Percentiles rank a stretch among this genome's conserved stretches.
These are phyloP conservation scores for Spinacia oleracea DNA, from an alignment of 179 eudicot genomes.

Conservation along the genomic window DNA sequence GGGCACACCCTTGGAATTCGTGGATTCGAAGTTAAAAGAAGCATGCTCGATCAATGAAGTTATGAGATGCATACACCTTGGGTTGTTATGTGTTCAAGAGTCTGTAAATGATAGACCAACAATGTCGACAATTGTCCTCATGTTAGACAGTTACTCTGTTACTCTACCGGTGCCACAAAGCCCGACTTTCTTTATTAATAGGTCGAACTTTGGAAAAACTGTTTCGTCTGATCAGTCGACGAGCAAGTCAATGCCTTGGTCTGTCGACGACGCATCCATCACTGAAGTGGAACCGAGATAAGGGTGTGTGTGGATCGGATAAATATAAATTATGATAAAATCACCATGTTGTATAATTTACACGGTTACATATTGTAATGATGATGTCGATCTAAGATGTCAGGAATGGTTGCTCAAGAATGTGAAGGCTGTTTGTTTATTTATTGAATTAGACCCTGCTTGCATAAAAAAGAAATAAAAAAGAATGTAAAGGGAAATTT, in stretches of 20 bases:
- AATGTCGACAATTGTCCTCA: constrained; percentile 21
- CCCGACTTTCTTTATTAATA: constrained; percentile 14
- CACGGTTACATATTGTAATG: no score
- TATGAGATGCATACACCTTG: constrained; percentile 25
- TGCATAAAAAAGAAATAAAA: no score
- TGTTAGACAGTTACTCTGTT: constrained; percentile 28
- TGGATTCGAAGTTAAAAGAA: constrained; percentile 15
- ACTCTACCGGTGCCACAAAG: constrained; percentile 31
- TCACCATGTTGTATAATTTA: no score
- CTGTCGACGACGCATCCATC: constrained; percentile 27
- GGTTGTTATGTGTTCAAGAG: constrained; percentile 27
- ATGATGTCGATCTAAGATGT: no score
- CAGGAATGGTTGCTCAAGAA: no score
- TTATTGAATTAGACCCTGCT: no score
- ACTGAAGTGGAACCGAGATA: constrained; percentile 12
- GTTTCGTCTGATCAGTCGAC: constrained; percentile 4
- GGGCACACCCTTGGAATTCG: constrained; percentile 15
- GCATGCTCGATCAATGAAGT: constrained; percentile 13
- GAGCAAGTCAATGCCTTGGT: constrained; percentile 17
- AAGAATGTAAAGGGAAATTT: no score
- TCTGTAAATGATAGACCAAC: constrained; percentile 15
- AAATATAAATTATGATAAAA: no score
- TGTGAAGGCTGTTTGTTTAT: no score
- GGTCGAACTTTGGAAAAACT: neutral
- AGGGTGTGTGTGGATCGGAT: neutral